A percentile compares a stretch with the other conserved stretches of the same genome.
These are phyloP conservation scores for Rhodomyrtus psidioides DNA, from an alignment of 441 rosid genomes.

Conservation along the genomic window DNA sequence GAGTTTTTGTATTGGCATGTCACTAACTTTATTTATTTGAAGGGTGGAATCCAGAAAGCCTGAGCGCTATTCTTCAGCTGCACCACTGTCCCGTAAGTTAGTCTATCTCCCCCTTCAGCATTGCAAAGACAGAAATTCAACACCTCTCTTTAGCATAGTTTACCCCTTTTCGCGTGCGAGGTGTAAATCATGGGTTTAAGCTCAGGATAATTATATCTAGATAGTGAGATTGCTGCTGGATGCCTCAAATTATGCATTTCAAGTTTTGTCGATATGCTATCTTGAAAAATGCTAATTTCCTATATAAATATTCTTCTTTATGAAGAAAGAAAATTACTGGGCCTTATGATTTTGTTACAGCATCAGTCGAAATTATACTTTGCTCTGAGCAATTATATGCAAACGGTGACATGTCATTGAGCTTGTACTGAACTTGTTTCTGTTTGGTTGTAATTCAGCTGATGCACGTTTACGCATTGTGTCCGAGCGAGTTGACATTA, in stretches of 20 bases:
- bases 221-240: background rate
- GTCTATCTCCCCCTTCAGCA: background rate
- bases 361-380: background rate
- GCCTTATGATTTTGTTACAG: background rate
- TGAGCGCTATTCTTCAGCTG: constrained; percentile 92
- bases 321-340: background rate
- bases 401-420: background rate
- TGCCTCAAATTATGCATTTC: background rate
- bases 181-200: background rate
- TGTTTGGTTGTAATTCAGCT: constrained; percentile 36
- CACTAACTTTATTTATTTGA: constrained; percentile 14
- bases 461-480: constrained; percentile 90
- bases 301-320: background rate
- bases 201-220: background rate
- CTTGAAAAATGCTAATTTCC: background rate
- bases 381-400: background rate
- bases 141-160: background rate
- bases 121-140: background rate
- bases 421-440: background rate
- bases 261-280: background rate
- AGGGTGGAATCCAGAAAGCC: constrained; percentile 99
- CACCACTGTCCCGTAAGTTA: constrained; percentile 84
- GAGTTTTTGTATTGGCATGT: background rate
- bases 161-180: background rate
- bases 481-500: constrained; percentile 79